Evolutionary conservation across 306 rosid species (phyloP), one percentile per base, ranked within the genome.

Genomic region (Pueraria montana): DNA sequence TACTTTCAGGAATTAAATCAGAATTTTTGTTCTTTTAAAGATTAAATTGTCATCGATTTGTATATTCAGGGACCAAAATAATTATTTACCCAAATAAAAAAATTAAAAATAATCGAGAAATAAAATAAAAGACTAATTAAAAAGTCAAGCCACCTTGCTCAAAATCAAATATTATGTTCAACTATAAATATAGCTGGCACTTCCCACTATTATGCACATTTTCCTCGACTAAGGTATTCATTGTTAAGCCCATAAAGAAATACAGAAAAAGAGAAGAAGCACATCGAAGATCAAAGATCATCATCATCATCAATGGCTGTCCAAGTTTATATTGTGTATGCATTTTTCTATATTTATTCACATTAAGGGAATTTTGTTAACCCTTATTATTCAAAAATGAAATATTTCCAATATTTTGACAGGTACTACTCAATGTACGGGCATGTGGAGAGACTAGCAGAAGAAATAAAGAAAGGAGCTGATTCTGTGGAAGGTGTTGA

Each of bases 391-490:
- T 30, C 32, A 11, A 38, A 24, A 56, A 49, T 2, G 43, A 40
- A 16, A 34, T 20, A 26, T 34, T 34, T 30, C 3, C 48, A 4
- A 49, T 89, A 66, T 58, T 78, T 78, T 76, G 48, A 76, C 86
- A 91, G 97, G 72, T 93, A 89, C 88, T 93, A 93, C 75, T 93
- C 97, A 34, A 87, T 86, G 90, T 89, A 93, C 23, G 95, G 97
- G 48, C 97, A 91, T 77, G 97, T 93, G 13, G 92, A 90, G 84
- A 91, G 76, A 80, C 89, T 91, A 59, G 97, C 95, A 20, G 85
- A 89, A 77, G 92, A 91, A 85, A 88, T 93, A 27, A 88, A 80
- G 88, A 90, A 89, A 59, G 97, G 97, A 18, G 95, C 91, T 68
- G 84, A 90, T 70, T 89, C 97, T 53, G 88, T 93, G 7, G 97